Conservation (phyloP, 139 green algal genomes). For the Zygnema circumcarinatum region DNA sequence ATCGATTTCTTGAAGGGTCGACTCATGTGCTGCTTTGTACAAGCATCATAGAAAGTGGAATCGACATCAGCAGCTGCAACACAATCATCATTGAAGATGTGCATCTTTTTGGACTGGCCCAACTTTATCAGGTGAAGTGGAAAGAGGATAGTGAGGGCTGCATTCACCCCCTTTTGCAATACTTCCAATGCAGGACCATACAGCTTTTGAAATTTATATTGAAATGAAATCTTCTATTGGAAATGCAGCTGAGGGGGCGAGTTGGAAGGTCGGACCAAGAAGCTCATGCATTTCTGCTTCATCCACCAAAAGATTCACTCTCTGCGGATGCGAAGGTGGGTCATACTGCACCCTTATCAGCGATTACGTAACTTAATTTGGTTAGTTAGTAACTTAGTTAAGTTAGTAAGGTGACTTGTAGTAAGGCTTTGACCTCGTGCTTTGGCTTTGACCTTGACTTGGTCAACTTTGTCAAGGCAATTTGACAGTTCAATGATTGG, state of each 20-base stretch:
- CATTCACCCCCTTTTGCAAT: neutral
- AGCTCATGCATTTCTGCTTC: constrained; percentile 42
- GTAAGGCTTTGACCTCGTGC: too few species aligned
- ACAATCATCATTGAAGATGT: constrained; percentile 68
- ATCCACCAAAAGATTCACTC: constrained; percentile 32
- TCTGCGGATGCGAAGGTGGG: constrained; percentile 32
- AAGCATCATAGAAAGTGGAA: constrained; percentile 65
- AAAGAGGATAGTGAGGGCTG: constrained; percentile 51
- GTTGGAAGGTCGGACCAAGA: constrained; percentile 40
- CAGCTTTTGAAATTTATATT: constrained; percentile 1
- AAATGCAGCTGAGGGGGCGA: constrained; percentile 41
- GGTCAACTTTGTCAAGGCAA: too few species aligned
- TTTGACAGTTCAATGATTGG: too few species aligned
- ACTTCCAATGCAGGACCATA: neutral
- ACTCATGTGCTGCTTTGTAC: constrained; percentile 62
- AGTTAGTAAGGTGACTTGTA: too few species aligned
- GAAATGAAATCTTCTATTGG: neutral
- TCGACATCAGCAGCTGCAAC: constrained; percentile 66
- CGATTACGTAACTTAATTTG: too few species aligned
- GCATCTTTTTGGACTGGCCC: constrained; percentile 64
- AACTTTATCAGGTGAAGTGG: constrained; percentile 66
- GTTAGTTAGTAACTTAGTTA: too few species aligned
- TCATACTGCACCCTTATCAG: constrained; percentile 22
- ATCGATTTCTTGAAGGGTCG: constrained; percentile 52
- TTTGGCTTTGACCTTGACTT: too few species aligned